Evolutionary conservation across 2,329 filamentous ascomycete genomes (phyloP), one percentile per base, ranked within the genome.

Genomic region (Pseudocercospora macadamiae): DNA sequence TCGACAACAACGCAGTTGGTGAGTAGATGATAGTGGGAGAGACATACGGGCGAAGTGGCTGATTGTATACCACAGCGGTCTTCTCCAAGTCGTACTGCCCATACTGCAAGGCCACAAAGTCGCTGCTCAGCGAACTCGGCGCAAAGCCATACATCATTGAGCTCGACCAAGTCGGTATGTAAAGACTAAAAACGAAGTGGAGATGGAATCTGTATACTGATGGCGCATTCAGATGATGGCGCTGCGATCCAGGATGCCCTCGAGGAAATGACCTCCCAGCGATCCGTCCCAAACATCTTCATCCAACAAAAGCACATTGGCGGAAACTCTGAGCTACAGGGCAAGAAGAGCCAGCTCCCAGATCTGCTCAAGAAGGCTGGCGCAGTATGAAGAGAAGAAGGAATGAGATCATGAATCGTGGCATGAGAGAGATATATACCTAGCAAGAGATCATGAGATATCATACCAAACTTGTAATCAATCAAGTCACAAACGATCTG

Each of bases 21-120:
- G 30, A 51, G 55, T 28, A 28, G 21, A 34, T 9, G 23, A 2
- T 8, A n/a, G 12, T 3, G 19, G 14, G 8, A 4, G 19, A 18
- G 19, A 36, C 9, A 18, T 16, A 4, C 10, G 16, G 25, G 28
- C 23, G n/a, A 25, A 44, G 6, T 37, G 8, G 42, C 57, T 60
- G 32, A 63, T 23, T 19, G 25, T 8, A 9, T 10, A 25, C n/a
- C 36, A 18, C 53, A 90, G 90, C 95, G 70, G 90, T 99, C 75
- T 99, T 99, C 84, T 93, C 89, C 79, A 99, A 99, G 82, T 91
- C 89, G 14, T 96, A 91, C 81, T 99, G 95, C 85, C 92, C 93
- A 10, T 96, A 96, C 85, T 97, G 93, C 84, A 83, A 79, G 59
- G 82, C 87, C 60, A 86, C 89, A 68, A 97, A 97, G 86, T 72